Conservation (phyloP, 176 grass and related monocot genomes). For the Melocanna baccifera region DNA sequence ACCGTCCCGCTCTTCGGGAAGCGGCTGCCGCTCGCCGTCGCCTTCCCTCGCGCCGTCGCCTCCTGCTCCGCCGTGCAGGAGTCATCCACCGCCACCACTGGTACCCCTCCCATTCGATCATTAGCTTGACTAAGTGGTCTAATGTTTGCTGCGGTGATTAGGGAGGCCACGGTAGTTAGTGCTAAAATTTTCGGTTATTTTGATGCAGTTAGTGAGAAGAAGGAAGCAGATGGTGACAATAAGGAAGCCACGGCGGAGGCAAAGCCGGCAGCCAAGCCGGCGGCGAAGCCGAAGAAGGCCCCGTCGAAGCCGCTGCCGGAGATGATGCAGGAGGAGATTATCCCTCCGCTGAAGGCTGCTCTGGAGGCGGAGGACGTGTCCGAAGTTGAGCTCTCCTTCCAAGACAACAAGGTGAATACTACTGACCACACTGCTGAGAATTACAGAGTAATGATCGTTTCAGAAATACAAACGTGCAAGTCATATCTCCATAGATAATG, state of each 20-base stretch:
- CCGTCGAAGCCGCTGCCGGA: constrained; percentile 63
- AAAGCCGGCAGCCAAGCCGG: constrained; percentile 39
- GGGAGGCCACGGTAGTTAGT: too few relatives aligned
- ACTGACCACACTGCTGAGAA: too few relatives aligned
- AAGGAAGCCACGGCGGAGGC: constrained; percentile 41
- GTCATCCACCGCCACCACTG: constrained; percentile 35
- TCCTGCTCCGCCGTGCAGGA: constrained; percentile 49
- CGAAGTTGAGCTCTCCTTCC: constrained; percentile 68
- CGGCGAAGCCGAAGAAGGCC: constrained; percentile 72
- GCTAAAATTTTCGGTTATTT: neutral
- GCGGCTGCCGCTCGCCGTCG: constrained; percentile 21
- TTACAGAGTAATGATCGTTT: too few relatives aligned
- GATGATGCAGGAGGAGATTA: constrained; percentile 91
- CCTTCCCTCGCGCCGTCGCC: constrained; percentile 32
- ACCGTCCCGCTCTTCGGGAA: constrained; percentile 24
- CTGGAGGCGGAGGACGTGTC: constrained; percentile 74
- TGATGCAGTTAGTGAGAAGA: constrained; percentile 29
- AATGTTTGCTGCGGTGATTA: too few relatives aligned
- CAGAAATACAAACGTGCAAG: too few relatives aligned
- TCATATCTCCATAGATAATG: too few relatives aligned
- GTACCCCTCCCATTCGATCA: neutral
- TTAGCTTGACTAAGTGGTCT: too few relatives aligned
- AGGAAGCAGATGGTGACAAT: constrained; percentile 28
- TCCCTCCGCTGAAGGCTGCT: constrained; percentile 59
- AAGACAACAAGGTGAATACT: constrained; percentile 76